Percentiles rank a stretch among this genome's conserved stretches.
phyloP scores from a whole-genome alignment of 2,329 filamentous ascomycete genomes.

The Colletotrichum aenigma region DNA sequence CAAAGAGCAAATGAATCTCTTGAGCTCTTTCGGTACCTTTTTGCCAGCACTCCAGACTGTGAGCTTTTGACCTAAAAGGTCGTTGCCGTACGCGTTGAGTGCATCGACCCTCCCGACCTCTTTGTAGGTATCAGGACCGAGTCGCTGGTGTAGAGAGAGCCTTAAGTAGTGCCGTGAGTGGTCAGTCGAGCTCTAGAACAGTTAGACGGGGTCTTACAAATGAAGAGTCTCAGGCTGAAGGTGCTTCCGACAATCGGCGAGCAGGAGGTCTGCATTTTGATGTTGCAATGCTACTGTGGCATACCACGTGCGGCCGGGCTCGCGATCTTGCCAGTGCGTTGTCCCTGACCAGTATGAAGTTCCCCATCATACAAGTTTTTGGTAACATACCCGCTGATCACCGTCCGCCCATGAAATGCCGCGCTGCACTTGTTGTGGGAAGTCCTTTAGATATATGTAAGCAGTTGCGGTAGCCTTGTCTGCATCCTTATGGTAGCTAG shows the following conservation, averaged over 20 bases:
- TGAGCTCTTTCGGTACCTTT: neutral
- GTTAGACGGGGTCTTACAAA: neutral
- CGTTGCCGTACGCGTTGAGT: neutral
- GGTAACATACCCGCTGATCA: neutral
- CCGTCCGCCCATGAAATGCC: neutral
- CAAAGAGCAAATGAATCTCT: neutral
- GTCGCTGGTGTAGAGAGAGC: neutral
- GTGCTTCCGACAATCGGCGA: neutral
- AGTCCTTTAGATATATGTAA: neutral
- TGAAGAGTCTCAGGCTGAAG: neutral
- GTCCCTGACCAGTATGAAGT: neutral
- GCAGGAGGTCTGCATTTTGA: neutral
- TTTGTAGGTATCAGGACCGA: neutral
- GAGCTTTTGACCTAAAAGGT: neutral
- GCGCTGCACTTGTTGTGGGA: neutral
- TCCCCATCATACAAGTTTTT: neutral
- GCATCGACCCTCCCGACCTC: neutral
- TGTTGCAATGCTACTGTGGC: neutral
- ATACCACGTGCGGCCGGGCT: neutral
- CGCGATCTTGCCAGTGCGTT: neutral
- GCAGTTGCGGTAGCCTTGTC: neutral
- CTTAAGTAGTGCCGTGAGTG: rapidly evolving
- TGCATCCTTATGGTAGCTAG: neutral
- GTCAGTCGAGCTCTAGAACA: neutral
- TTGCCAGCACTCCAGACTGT: neutral